Conservation (phyloP, 495 filamentous ascomycete genomes). For the Entonaema liquescens region DNA sequence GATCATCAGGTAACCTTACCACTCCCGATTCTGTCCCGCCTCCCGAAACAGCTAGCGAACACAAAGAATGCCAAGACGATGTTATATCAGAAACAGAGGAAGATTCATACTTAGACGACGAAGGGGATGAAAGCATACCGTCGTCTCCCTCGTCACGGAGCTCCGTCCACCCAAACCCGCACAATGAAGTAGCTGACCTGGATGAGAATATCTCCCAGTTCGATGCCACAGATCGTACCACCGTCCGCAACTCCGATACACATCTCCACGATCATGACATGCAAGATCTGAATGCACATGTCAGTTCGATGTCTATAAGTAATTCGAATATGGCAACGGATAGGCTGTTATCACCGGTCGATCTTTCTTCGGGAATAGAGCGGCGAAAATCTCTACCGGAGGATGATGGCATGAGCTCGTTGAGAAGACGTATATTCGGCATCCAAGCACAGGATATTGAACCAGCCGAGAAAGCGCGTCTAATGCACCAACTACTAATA, state of each 20-base stretch:
- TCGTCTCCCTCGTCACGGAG: conserved; percentile 39
- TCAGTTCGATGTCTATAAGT: conserved; percentile 16
- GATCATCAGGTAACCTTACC: conserved; percentile 48
- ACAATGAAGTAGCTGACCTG: conserved; percentile 8
- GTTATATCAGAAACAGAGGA: conserved; percentile 46
- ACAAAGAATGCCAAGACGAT: conserved; percentile 37
- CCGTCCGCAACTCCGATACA: conserved; percentile 7
- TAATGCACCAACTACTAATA: conserved; percentile 85
- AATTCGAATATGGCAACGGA: conserved; percentile 12
- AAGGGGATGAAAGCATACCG: conserved; percentile 30
- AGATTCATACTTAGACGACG: conserved; percentile 33
- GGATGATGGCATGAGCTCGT: conserved; percentile 87
- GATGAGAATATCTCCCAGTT: conserved; percentile 3
- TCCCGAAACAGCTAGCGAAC: conserved; percentile 1
- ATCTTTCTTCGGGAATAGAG: conserved; percentile 7
- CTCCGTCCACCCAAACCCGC: conserved; percentile 37
- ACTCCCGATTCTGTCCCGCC: conserved; percentile 38
- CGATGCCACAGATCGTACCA: conserved; percentile 7
- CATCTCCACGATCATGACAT: conserved; percentile 17
- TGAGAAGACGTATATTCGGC: conserved; percentile 78
- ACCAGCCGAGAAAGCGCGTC: conserved; percentile 78
- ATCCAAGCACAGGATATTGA: conserved; percentile 73
- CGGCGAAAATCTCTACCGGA: conserved; percentile 69
- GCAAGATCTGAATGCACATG: conserved; percentile 7
- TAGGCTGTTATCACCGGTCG: conserved; percentile 3